These are phyloP conservation scores for Arctium minus DNA, from an alignment of 129 eudicot species.

Conservation along the genomic window DNA sequence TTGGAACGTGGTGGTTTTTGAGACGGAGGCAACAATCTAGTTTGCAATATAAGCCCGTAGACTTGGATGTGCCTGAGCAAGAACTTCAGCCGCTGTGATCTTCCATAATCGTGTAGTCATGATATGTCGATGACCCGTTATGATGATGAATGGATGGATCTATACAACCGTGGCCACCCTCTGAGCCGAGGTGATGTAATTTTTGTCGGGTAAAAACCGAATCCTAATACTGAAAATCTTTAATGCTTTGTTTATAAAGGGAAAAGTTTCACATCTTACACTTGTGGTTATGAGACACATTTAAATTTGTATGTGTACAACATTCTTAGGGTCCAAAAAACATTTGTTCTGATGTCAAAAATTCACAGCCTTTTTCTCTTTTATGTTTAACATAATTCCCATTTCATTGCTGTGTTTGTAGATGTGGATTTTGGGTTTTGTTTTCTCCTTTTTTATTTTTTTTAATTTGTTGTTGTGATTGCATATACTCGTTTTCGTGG, in stretches of 20 bases:
- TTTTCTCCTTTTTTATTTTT: too few species aligned
- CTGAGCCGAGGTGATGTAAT: not conserved
- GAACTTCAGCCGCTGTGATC: slow-evolving; percentile 83
- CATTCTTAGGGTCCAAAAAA: slow-evolving; percentile 17
- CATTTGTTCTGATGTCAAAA: slow-evolving; percentile 1
- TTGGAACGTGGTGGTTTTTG: slow-evolving; percentile 73
- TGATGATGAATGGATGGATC: slow-evolving; percentile 16
- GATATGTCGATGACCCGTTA: not conserved
- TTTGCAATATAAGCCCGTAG: slow-evolving; percentile 74
- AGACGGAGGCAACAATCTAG: slow-evolving; percentile 54
- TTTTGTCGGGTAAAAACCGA: slow-evolving; percentile 18
- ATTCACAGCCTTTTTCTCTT: not conserved
- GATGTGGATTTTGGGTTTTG: not conserved
- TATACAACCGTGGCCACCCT: not conserved
- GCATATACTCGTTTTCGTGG: not conserved
- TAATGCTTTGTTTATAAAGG: slow-evolving; percentile 30
- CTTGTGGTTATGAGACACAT: slow-evolving; percentile 28
- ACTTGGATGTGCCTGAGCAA: slow-evolving; percentile 66
- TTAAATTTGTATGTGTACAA: slow-evolving; percentile 28
- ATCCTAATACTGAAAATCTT: slow-evolving; percentile 12
- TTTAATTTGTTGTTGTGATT: not conserved
- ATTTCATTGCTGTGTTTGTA: not conserved
- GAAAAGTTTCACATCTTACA: slow-evolving; percentile 11
- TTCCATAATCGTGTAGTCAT: not conserved
- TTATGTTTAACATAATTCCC: not conserved